Evolutionary conservation across 2,329 filamentous ascomycete genomes (phyloP).

Genomic region (Apiospora rasikravindrae): DNA sequence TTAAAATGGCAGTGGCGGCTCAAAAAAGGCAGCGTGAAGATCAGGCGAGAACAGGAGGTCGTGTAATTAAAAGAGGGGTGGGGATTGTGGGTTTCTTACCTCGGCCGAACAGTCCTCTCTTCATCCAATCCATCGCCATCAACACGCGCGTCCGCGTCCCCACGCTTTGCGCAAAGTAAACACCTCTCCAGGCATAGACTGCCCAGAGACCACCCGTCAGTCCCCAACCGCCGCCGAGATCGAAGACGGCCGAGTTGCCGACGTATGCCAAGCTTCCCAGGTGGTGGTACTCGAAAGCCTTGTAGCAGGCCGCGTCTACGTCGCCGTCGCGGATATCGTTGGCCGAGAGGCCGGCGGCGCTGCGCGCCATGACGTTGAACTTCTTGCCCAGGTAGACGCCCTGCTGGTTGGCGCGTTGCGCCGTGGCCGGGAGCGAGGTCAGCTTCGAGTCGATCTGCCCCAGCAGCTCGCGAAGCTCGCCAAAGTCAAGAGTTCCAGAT

Average conservation of each 20-base stretch:
- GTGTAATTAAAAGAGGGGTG: too few species aligned
- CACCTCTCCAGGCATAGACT: conserved; percentile 93
- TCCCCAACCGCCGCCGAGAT: conserved; percentile 78
- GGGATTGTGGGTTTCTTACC: conserved; percentile 60
- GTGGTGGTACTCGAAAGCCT: conserved; percentile 92
- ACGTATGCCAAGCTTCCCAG: conserved; percentile 92
- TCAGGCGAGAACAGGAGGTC: too few species aligned
- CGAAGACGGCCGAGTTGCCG: conserved; percentile 95
- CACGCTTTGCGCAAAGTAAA: conserved; percentile 98
- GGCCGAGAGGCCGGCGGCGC: conserved; percentile 73
- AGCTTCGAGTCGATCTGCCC: conserved; percentile 93
- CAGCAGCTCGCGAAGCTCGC: conserved; percentile 86
- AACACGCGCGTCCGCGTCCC: conserved; percentile 87
- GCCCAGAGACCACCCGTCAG: conserved; percentile 85
- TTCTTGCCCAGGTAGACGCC: conserved; percentile 91
- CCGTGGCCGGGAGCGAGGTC: conserved; percentile 91
- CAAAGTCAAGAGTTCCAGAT: conserved; percentile 91
- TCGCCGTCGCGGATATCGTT: conserved; percentile 90
- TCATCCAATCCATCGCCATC: conserved; percentile 98
- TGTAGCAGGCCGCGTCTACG: conserved; percentile 89
- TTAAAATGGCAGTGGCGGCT: too few species aligned
- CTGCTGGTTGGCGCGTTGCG: conserved; percentile 95
- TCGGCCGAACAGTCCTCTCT: conserved; percentile 92
- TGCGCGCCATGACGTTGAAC: conserved; percentile 86
- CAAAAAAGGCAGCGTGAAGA: too few species aligned